A percentile compares a stretch with the other conserved stretches of the same genome.
Evolutionary conservation across 768 basidiomycete species (phyloP).

Genomic region (Suillus fuscotomentosus): DNA sequence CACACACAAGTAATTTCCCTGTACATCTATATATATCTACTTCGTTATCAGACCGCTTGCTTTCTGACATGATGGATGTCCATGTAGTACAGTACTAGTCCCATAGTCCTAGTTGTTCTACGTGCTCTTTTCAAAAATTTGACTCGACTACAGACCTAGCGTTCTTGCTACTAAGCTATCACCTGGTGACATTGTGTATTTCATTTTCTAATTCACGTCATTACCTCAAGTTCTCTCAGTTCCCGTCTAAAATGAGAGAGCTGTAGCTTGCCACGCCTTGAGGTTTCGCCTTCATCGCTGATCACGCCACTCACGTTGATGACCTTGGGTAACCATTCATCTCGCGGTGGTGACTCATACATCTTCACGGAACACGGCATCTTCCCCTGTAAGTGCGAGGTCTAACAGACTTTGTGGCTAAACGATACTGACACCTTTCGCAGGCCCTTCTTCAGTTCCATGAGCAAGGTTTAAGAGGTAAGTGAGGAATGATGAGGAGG

Average conservation of each 20-base stretch:
- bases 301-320: conserved; percentile 80
- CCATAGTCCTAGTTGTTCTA: too few relatives aligned
- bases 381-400: conserved; percentile 78
- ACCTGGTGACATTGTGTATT: conserved; percentile 50
- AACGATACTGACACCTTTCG: conserved; percentile 77
- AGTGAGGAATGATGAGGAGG: conserved; percentile 92
- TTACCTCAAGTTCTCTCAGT: too few relatives aligned
- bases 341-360: conserved; percentile 81
- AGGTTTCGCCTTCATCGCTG: conserved; percentile 50
- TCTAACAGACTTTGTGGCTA: conserved; percentile 95
- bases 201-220: too few relatives aligned
- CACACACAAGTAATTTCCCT: too few relatives aligned
- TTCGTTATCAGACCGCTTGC: too few relatives aligned
- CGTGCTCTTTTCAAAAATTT: too few relatives aligned
- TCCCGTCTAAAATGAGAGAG: neutral
- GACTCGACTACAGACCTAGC: too few relatives aligned
- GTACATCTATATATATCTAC: too few relatives aligned
- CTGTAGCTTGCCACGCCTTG: conserved; percentile 26
- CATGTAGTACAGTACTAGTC: conserved; percentile 23
- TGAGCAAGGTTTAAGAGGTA: conserved; percentile 89
- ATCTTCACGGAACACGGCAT: conserved; percentile 81
- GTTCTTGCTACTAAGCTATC: too few relatives aligned
- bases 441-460: conserved; percentile 80
- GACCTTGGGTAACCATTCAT: conserved; percentile 88
- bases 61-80: conserved; percentile 44